Conservation (phyloP, 2,329 filamentous ascomycete species). For the Penicillium rolfsii region DNA sequence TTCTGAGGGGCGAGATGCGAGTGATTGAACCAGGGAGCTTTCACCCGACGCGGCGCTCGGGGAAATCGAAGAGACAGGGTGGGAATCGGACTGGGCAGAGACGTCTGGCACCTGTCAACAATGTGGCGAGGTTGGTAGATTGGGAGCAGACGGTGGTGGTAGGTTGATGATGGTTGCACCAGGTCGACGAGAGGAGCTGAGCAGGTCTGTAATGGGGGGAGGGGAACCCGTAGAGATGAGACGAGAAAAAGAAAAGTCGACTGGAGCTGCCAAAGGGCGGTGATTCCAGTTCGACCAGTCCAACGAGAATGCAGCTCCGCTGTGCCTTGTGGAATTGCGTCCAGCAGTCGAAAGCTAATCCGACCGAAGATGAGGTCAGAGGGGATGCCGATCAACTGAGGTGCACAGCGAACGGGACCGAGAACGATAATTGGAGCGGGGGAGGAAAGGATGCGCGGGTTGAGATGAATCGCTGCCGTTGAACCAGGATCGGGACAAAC, state of each 20-base stretch:
- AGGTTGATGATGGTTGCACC: constrained; percentile 22
- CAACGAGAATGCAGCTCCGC: constrained; percentile 4
- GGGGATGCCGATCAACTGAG: constrained; percentile 20
- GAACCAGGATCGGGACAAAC: not conserved
- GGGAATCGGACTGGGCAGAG: constrained; percentile 8
- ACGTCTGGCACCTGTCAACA: constrained; percentile 26
- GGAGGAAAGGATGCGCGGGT: constrained; percentile 1
- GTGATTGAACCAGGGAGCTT: constrained; percentile 7
- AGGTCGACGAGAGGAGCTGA: not conserved
- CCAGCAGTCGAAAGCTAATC: constrained; percentile 7
- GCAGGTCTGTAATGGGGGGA: constrained; percentile 21
- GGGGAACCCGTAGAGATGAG: constrained; percentile 8
- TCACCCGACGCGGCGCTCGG: constrained; percentile 12
- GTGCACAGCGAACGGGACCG: constrained; percentile 3
- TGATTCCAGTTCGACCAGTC: constrained; percentile 5
- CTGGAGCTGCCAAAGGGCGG: constrained; percentile 11
- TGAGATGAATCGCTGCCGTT: constrained; percentile 1
- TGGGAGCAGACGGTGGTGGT: not conserved
- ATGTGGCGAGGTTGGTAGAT: constrained; percentile 20
- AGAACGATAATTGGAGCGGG: constrained; percentile 9
- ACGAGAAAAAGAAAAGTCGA: not conserved
- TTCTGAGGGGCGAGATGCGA: constrained; percentile 10
- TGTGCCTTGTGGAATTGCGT: not conserved
- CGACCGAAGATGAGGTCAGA: constrained; percentile 24
- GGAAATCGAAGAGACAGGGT: not conserved